Evolutionary conservation across 1,284 basidiomycete species (phyloP).

Genomic region (Papiliotrema fonsecae): DNA sequence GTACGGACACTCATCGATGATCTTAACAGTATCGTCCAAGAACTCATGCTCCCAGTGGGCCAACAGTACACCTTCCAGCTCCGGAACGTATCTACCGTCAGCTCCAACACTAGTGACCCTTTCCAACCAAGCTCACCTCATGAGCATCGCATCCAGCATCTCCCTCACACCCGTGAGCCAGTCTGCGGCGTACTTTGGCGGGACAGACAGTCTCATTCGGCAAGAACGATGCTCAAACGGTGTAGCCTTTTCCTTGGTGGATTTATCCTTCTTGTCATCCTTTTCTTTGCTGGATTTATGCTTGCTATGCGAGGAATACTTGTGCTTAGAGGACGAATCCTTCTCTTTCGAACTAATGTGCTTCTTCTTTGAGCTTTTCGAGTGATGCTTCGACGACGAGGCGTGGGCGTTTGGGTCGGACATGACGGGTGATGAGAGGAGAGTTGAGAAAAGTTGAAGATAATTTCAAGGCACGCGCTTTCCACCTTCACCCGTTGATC

Average conservation of each 20-base stretch:
- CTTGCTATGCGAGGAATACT: slow-evolving; percentile 5
- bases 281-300: slow-evolving; percentile 5
- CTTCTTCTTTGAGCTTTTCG: slow-evolving; percentile 16
- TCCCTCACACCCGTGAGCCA: slow-evolving; percentile 71
- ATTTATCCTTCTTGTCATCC: slow-evolving; percentile 11
- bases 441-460: not conserved
- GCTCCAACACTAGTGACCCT: not conserved
- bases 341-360: slow-evolving; percentile 1
- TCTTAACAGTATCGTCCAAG: slow-evolving; percentile 60
- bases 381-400: slow-evolving; percentile 21
- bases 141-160: slow-evolving; percentile 85
- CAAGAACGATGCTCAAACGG: slow-evolving; percentile 64
- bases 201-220: slow-evolving; percentile 67
- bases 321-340: not conserved
- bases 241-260: not conserved
- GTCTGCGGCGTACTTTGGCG: slow-evolving; percentile 72
- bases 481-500: too few species aligned
- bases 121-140: slow-evolving; percentile 62
- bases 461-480: too few species aligned
- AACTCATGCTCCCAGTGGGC: slow-evolving; percentile 76
- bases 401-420: slow-evolving; percentile 15
- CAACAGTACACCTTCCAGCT: slow-evolving; percentile 80
- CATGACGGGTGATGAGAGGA: slow-evolving; percentile 1
- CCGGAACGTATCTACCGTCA: slow-evolving; percentile 71
- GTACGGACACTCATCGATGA: slow-evolving; percentile 84